A percentile compares a stretch with the other conserved stretches of the same genome.
Evolutionary conservation across 2,329 filamentous ascomycete species (phyloP).

Genomic region (Hymenoscyphus occultus): DNA sequence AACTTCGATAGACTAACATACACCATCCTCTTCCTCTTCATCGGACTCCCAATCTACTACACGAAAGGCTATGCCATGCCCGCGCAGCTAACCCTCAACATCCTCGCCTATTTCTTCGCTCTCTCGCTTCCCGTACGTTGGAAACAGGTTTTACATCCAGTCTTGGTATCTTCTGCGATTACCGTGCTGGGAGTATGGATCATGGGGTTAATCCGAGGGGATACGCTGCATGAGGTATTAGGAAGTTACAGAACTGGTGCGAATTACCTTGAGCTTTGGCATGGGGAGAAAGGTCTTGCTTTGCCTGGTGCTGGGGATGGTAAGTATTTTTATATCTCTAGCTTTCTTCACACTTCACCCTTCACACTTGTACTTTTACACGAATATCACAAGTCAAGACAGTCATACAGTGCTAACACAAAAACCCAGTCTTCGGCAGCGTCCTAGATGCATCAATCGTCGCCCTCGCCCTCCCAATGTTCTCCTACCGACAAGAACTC

Average conservation of each 20-base stretch:
- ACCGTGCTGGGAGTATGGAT: conserved; percentile 53
- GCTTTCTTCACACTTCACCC: too few species aligned
- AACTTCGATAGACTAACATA: conserved; percentile 49
- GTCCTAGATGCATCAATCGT: conserved; percentile 58
- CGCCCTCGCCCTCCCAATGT: conserved; percentile 59
- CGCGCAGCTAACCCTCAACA: conserved; percentile 44
- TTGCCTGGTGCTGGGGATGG: conserved; percentile 53
- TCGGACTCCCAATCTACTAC: conserved; percentile 56
- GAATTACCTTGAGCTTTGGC: conserved; percentile 53
- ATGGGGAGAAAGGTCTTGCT: conserved; percentile 32
- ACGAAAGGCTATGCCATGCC: conserved; percentile 49
- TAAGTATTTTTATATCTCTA: background rate
- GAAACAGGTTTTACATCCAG: conserved; percentile 54
- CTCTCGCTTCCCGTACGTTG: conserved; percentile 47
- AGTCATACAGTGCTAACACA: background rate
- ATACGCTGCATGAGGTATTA: conserved; percentile 43
- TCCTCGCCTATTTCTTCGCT: conserved; percentile 52
- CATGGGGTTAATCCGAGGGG: conserved; percentile 46
- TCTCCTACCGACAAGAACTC: conserved; percentile 56
- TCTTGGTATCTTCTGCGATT: conserved; percentile 52
- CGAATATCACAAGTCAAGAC: too few species aligned
- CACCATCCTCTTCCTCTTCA: conserved; percentile 44
- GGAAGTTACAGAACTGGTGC: conserved; percentile 49
- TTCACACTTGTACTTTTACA: too few species aligned
- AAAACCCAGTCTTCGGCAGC: conserved; percentile 44